Conservation (phyloP, 257 asterid species). For the Paraleonurus japonicus region DNA sequence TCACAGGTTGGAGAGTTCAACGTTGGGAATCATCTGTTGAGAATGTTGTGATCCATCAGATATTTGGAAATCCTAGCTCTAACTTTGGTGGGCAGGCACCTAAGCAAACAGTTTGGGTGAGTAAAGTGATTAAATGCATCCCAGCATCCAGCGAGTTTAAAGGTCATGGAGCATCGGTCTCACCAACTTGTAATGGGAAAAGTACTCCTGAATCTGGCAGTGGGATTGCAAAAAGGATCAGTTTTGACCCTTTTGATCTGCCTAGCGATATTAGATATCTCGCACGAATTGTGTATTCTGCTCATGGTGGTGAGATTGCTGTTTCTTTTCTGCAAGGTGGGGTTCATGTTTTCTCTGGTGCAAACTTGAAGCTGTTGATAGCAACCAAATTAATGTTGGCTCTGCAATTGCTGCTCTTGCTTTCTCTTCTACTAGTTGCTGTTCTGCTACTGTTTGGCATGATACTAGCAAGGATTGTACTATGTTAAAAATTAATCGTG, state of each 20-base stretch:
- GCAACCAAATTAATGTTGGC: constrained; percentile 84
- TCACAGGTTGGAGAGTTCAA: constrained; percentile 99
- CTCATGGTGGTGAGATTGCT: constrained; percentile 99
- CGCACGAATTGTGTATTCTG: constrained; percentile 93
- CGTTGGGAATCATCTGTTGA: constrained; percentile 99
- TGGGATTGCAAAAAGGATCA: constrained; percentile 58
- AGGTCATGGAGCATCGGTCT: constrained; percentile 48
- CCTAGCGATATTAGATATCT: constrained; percentile 97
- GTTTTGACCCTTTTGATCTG: constrained; percentile 94
- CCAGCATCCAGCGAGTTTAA: constrained; percentile 70
- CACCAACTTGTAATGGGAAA: constrained; percentile 50
- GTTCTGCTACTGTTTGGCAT: constrained; percentile 99
- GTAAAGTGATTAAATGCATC: constrained; percentile 89
- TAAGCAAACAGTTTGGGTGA: constrained; percentile 97
- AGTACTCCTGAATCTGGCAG: constrained; percentile 52
- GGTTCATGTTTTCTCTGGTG: constrained; percentile 85
- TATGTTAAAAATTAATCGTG: constrained; percentile 81
- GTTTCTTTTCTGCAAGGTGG: constrained; percentile 92
- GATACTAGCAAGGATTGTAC: constrained; percentile 77
- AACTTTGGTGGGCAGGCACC: constrained; percentile 87
- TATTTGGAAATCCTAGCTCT: constrained; percentile 89
- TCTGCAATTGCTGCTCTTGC: constrained; percentile 95
- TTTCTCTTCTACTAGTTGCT: constrained; percentile 97
- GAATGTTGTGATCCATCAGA: constrained; percentile 95
- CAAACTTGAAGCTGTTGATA: constrained; percentile 66